Evolutionary conservation across 2,329 filamentous ascomycete genomes (phyloP), one percentile per base, ranked within the genome.

Genomic region (Botrytis medusae): DNA sequence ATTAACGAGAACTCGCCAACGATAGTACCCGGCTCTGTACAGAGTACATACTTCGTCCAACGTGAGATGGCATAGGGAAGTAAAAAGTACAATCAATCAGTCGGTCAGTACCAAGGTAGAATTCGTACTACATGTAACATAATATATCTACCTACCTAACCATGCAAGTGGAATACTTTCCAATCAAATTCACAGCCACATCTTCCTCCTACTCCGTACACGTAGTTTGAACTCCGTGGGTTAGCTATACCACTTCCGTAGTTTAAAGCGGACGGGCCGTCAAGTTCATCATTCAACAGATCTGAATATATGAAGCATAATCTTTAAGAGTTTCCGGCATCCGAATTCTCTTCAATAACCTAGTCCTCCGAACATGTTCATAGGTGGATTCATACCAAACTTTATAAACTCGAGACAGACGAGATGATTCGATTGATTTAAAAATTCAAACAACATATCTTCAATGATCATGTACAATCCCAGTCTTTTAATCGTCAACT

Each of bases 401-500:
- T 54, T n/a, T n/a, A 14, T n/a, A n/a, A 14, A 1, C 25, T 54
- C 48, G 48, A 5, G 1, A 12, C 48, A 54, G 48, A n/a, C 48
- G 12, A 54, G 48, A 16, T 54, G 48, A 54, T n/a, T 54, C 48
- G 48, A n/a, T 25, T 14, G 48, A 3, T 54, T 16, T 18, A 1
- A 29, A 14, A 57, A 57, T 57, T 1, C 29, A 57, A 57, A 57
- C 51, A 18, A 57, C 3, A 57, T 29, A 57, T 29, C 29, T 37
- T 42, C 25, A 60, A 54, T 54, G 48, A n/a, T n/a, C 67, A 59
- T 60, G 29, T 54, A 37, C n/a, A n/a, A 46, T 46, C 12, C 67
- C 42, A 60, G 68, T 61, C 20, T 54, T 32, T n/a, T 9, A n/a
- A 61, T 70, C 54, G n/a, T 70, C 67, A 69, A 60, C 37, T 34